Percentiles rank a stretch among this genome's conserved stretches.
Evolutionary conservation across 345 rosid species (phyloP).

Genomic region (Stellera chamaejasme): DNA sequence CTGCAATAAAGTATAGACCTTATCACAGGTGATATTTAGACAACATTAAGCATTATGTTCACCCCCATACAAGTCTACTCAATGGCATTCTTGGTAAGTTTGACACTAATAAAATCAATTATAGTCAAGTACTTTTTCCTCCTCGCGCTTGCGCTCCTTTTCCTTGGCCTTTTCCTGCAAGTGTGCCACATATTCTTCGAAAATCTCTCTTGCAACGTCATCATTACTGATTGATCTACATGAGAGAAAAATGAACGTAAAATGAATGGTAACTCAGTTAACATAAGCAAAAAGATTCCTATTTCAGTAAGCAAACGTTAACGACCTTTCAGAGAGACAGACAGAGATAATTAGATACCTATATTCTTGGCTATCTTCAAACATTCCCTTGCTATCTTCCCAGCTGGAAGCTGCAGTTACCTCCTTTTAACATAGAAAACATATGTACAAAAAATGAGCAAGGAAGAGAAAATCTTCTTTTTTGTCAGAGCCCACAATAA

Average conservation of each 20-base stretch:
- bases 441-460: background rate
- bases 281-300: background rate
- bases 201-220: conserved; percentile 49
- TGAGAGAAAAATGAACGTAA: background rate
- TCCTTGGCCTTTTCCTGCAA: conserved; percentile 86
- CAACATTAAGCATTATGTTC: background rate
- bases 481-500: background rate
- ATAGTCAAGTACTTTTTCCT: conserved; percentile 63
- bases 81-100: background rate
- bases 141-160: conserved; percentile 91
- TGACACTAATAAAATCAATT: background rate
- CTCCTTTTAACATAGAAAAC: conserved; percentile 45
- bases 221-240: conserved; percentile 76
- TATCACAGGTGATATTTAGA: background rate
- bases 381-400: conserved; percentile 66
- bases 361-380: conserved; percentile 83
- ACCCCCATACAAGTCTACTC: too few relatives aligned
- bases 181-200: conserved; percentile 67
- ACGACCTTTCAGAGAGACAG: background rate
- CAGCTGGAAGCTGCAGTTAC: conserved; percentile 65
- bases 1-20: conserved; percentile 23
- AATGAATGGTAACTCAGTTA: background rate
- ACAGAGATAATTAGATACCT: conserved; percentile 29
- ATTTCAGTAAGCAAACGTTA: background rate
- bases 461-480: conserved; percentile 5